Base-by-base conservation (phyloP, 1,284 basidiomycete species). In the Pyrrhoderma noxium region DNA sequence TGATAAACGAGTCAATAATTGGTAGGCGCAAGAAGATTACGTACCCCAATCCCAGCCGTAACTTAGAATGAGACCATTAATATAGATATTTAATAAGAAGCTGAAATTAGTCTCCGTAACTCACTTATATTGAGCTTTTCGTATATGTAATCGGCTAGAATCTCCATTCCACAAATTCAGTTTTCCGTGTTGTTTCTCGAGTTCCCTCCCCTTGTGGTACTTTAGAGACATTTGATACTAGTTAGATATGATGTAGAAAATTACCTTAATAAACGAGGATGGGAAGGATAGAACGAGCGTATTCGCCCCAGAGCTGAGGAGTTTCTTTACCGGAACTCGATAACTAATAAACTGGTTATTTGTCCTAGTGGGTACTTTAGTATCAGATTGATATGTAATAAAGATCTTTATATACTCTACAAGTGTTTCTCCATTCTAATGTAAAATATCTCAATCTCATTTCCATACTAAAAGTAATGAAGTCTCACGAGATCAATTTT, bases 121-220 rank as follows among this genome's bases (percentile, higher is more conserved):
- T 58, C 64, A 89, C 76, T 86, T 87, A 71, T 92, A 94, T 62
- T 90, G 86, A 1, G 91, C 89, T 67, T 93, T 93, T 47, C 92
- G 80, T 40, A 93, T 85, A 62, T 93, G 88, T 21, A 93, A 70
- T 38, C 92, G 78, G 59, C 85, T 88, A 0, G 87, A 82, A 63
- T 93, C 89, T 3, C 92, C 92, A 61, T 94, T 94, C 91, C 88
- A 92, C 2, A 86, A 69, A 1, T 73, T 65, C 35, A 77, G 63
- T 62, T 82, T 85, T 5, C 72, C 74, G 52, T 84, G 70, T 46
- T 73, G 58, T 58, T 80, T 77, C 60, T 89, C 85, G 2, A 85
- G 66, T 51, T 75, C 77, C 57, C 80, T 75, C 40, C 84, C 85
- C 80, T 85, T 48, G 3, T 16, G 31, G 11, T 37, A 34, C n/a